Percentiles rank a stretch among this genome's conserved stretches.
Conservation (phyloP, 73 alveolate genomes). For the Tetrahymena elliotti region DNA sequence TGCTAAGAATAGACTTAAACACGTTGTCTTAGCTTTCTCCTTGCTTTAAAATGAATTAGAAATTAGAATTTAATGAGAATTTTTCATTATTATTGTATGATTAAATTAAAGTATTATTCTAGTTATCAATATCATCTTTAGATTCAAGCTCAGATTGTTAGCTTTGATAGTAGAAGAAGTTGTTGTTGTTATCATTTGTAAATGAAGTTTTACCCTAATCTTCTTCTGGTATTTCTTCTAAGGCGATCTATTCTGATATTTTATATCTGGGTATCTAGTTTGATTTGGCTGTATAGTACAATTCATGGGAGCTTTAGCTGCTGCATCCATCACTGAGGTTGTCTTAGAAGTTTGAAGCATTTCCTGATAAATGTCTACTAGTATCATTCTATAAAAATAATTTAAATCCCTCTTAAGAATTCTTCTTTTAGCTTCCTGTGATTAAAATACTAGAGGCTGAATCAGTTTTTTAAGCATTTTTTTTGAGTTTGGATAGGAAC, state of each 20-base stretch:
- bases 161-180: not conserved
- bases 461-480: not conserved
- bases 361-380: not conserved
- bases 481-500: not conserved
- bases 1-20: not conserved
- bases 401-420: not conserved
- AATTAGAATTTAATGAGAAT: not conserved
- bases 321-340: not conserved
- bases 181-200: not conserved
- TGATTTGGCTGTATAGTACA: not conserved
- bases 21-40: not conserved
- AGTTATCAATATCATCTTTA: not conserved
- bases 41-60: not conserved
- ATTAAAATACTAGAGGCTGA: not conserved
- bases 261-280: not conserved
- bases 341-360: not conserved
- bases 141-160: not conserved
- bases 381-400: not conserved
- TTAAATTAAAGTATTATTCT: not conserved
- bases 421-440: not conserved
- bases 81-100: not conserved
- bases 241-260: not conserved
- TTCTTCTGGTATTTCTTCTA: not conserved
- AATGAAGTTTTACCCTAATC: not conserved
- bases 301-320: not conserved